phyloP scores from a whole-genome alignment of 768 basidiomycete species.

The Calocybe gangraenosa region DNA sequence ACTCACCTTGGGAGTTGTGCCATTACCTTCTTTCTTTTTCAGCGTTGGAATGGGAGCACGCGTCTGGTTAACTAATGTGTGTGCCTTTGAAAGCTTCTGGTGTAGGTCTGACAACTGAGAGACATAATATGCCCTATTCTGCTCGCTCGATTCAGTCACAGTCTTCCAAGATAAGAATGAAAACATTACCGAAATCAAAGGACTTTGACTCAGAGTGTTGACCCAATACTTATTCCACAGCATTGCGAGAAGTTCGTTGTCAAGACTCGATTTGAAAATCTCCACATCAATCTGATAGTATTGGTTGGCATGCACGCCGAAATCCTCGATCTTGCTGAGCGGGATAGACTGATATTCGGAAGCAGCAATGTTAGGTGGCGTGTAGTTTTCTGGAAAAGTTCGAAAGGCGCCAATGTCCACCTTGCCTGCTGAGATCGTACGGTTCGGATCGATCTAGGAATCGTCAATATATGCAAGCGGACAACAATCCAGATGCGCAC shows the following conservation, averaged over 20 bases:
- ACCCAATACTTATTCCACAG: conserved; percentile 99
- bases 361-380: conserved; percentile 62
- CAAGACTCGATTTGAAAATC: conserved; percentile 90
- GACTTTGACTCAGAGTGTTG: conserved; percentile 91
- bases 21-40: conserved; percentile 44
- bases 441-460: conserved; percentile 89
- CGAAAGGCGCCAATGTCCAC: conserved; percentile 99
- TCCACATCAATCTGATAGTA: conserved; percentile 95
- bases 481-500: too few relatives aligned
- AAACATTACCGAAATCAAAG: conserved; percentile 80
- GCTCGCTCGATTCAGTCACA: background rate
- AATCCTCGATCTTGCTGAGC: conserved; percentile 96
- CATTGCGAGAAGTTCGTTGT: conserved; percentile 82
- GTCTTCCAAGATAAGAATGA: background rate
- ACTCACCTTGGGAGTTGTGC: conserved; percentile 39
- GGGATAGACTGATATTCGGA: conserved; percentile 97
- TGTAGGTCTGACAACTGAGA: conserved; percentile 88
- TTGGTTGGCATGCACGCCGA: conserved; percentile 95
- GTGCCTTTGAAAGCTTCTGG: conserved; percentile 80
- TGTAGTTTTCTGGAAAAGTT: conserved; percentile 95
- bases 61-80: conserved; percentile 50
- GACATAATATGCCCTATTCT: conserved; percentile 95
- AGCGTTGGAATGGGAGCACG: conserved; percentile 50
- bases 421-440: conserved; percentile 96
- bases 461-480: too few relatives aligned